phyloP scores from a whole-genome alignment of 2,329 filamentous ascomycete genomes.

The Sarocladiaceae sp. region DNA sequence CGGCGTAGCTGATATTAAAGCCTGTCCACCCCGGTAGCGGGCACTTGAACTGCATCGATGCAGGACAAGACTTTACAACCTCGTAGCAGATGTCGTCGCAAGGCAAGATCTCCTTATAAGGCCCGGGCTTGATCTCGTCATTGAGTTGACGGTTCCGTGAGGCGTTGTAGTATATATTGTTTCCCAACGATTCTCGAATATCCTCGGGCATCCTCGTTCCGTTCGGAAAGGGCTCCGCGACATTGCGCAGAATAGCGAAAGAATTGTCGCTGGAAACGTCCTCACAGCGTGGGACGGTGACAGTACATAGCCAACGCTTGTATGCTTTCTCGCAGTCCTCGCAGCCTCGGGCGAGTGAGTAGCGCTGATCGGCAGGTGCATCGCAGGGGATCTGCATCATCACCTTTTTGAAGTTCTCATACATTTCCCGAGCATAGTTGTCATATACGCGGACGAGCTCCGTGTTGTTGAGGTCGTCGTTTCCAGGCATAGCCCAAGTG shows the following conservation, averaged over 20 bases:
- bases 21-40: constrained; percentile 41
- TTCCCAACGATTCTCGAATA: constrained; percentile 18
- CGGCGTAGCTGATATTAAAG: constrained; percentile 32
- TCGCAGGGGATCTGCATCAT: constrained; percentile 85
- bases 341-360: constrained; percentile 77
- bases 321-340: constrained; percentile 74
- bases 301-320: constrained; percentile 92
- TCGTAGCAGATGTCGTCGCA: constrained; percentile 86
- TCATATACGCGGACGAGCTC: constrained; percentile 74
- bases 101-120: constrained; percentile 89
- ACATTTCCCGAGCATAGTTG: constrained; percentile 63
- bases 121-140: constrained; percentile 66
- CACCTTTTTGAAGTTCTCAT: constrained; percentile 73
- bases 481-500: constrained; percentile 87
- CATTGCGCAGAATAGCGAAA: constrained; percentile 57
- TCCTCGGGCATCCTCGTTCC: constrained; percentile 48
- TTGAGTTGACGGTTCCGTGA: constrained; percentile 76
- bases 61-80: constrained; percentile 80
- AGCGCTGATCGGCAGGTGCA: constrained; percentile 65
- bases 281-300: constrained; percentile 87
- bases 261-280: constrained; percentile 61
- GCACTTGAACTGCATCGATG: constrained; percentile 70
- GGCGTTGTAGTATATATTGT: constrained; percentile 25
- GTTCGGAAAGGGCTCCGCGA: constrained; percentile 67
- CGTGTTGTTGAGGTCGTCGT: constrained; percentile 58